Conservation (phyloP, 306 rosid species). For the Chamaecrista fasciculata region DNA sequence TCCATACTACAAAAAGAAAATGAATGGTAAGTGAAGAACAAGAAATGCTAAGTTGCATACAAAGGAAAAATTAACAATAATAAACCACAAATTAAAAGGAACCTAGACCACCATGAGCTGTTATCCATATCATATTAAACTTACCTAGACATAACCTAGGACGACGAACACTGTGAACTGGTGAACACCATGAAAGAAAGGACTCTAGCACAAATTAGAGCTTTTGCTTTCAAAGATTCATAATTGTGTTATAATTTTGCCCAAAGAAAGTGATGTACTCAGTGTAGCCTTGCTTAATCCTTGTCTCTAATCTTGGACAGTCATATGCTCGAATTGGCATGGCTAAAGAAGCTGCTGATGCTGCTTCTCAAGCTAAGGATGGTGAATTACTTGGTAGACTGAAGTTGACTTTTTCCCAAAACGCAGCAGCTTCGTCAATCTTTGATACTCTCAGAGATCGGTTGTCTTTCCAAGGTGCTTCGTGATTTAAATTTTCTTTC, state of each 20-base stretch:
- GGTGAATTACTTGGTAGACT: slow-evolving; percentile 93
- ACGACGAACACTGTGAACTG: too few species aligned
- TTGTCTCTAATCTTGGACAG: slow-evolving; percentile 40
- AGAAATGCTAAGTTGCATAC: too few species aligned
- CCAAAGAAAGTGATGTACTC: neutral
- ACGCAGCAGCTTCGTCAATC: slow-evolving; percentile 74
- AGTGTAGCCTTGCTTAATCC: slow-evolving; percentile 14
- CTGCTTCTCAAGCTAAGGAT: slow-evolving; percentile 94
- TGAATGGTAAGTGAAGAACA: too few species aligned
- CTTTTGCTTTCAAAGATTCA: slow-evolving; percentile 1
- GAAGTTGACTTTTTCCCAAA: slow-evolving; percentile 76
- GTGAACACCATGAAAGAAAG: neutral
- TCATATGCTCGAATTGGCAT: slow-evolving; percentile 91
- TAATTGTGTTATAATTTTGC: neutral
- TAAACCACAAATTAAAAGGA: too few species aligned
- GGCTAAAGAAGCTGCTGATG: slow-evolving; percentile 99
- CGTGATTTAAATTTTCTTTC: slow-evolving; percentile 29
- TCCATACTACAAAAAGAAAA: too few species aligned
- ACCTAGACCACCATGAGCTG: too few species aligned
- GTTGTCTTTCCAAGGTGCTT: slow-evolving; percentile 73
- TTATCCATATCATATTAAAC: too few species aligned
- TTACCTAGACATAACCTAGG: too few species aligned
- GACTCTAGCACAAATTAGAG: slow-evolving; percentile 14
- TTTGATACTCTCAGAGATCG: slow-evolving; percentile 90
- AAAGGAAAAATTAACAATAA: too few species aligned